Conservation (phyloP, 352 stramenopile genomes). For the Phytophthora pisi region DNA sequence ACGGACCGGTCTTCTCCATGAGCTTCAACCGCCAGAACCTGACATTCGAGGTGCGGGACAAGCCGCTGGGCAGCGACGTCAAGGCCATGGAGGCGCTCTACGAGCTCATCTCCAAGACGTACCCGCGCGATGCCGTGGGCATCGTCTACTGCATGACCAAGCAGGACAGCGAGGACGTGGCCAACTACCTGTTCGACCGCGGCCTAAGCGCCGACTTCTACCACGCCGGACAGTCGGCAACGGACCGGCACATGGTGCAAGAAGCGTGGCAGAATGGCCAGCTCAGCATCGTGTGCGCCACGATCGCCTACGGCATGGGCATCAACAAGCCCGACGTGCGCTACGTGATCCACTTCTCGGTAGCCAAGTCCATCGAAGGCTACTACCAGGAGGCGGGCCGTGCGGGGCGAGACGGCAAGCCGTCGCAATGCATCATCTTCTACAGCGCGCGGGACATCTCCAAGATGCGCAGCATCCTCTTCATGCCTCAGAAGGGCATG, state of each 20-base stretch:
- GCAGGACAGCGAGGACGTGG: constrained; percentile 93
- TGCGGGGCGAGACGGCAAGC: constrained; percentile 94
- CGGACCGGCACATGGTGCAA: constrained; percentile 80
- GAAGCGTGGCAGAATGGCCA: constrained; percentile 77
- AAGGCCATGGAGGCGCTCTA: constrained; percentile 64
- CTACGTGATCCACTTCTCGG: constrained; percentile 93
- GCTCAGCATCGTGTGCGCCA: constrained; percentile 93
- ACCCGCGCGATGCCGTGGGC: constrained; percentile 55
- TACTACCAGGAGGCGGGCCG: constrained; percentile 99
- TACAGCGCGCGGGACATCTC: constrained; percentile 87
- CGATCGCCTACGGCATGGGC: constrained; percentile 96
- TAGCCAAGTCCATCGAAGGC: constrained; percentile 94
- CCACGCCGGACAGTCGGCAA: constrained; percentile 88
- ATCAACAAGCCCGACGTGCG: constrained; percentile 96
- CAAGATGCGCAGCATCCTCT: constrained; percentile 84
- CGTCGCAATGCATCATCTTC: constrained; percentile 92
- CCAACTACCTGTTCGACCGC: constrained; percentile 85
- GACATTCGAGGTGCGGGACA: constrained; percentile 88
- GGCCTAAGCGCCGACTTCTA: constrained; percentile 93
- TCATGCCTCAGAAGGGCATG: constrained; percentile 81
- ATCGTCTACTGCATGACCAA: constrained; percentile 97
- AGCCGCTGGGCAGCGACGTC: constrained; percentile 46
- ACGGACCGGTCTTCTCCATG: constrained; percentile 89
- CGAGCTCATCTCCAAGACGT: constrained; percentile 60
- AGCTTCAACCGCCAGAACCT: constrained; percentile 95